Evolutionary conservation across 1,284 basidiomycete species (phyloP).

Genomic region (Gastroboletus turbinatus): DNA sequence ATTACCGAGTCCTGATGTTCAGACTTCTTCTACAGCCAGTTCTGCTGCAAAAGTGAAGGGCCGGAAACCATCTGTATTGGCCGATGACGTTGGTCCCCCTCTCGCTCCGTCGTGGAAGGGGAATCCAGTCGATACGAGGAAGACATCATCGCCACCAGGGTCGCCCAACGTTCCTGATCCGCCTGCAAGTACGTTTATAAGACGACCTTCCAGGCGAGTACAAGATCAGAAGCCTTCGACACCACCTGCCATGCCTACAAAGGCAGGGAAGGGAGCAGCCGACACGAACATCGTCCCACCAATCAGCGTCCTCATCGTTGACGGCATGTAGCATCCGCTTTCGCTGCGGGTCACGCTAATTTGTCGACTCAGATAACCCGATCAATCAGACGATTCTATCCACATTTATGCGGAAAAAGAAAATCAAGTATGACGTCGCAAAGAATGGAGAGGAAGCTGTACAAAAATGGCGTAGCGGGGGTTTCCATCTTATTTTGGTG

Average conservation of each 20-base stretch:
- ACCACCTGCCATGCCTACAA: conserved; percentile 18
- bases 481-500: conserved; percentile 95
- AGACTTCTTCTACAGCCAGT: conserved; percentile 1
- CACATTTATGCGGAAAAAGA: conserved; percentile 95
- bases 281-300: conserved; percentile 80
- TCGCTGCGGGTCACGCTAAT: conserved; percentile 14
- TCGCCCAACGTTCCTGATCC: conserved; percentile 33
- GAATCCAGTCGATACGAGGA: conserved; percentile 32
- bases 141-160: conserved; percentile 36
- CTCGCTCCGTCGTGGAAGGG: conserved; percentile 28
- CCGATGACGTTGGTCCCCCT: conserved; percentile 24
- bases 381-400: conserved; percentile 98
- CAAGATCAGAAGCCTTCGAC: conserved; percentile 31
- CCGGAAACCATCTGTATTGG: conserved; percentile 32
- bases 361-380: conserved; percentile 76
- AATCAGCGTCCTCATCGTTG: conserved; percentile 94
- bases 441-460: conserved; percentile 96
- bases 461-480: conserved; percentile 91
- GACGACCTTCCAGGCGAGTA: conserved; percentile 29
- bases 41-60: conserved; percentile 23
- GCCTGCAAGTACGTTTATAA: conserved; percentile 24
- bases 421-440: conserved; percentile 94
- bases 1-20: conserved; percentile 24
- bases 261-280: conserved; percentile 29
- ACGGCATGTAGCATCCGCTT: conserved; percentile 58